These are phyloP conservation scores for Pseudozyma hubeiensis DNA, from an alignment of 1,284 basidiomycete species.

Conservation along the genomic window DNA sequence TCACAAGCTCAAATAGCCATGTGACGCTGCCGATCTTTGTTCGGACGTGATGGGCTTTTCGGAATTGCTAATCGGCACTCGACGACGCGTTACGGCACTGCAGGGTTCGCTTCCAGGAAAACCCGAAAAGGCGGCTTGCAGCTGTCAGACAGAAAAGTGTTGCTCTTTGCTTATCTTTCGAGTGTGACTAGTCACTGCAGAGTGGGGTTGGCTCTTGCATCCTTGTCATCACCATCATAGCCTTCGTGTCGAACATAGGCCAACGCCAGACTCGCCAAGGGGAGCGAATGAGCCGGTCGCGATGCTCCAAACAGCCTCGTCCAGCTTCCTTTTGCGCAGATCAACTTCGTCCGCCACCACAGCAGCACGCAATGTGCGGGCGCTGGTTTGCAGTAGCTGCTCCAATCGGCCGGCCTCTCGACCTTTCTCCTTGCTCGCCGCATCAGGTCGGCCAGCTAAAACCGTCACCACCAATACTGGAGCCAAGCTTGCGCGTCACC, in stretches of 20 bases:
- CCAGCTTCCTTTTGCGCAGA: conserved; percentile 6
- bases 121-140: conserved; percentile 10
- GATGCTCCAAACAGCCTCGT: too few species aligned
- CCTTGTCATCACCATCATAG: conserved; percentile 9
- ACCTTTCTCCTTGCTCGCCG: neutral
- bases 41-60: conserved; percentile 20
- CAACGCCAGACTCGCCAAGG: neutral
- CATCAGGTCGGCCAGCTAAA: neutral
- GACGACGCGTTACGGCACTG: neutral
- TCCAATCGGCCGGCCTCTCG: too few species aligned
- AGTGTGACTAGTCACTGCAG: neutral
- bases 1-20: conserved; percentile 33
- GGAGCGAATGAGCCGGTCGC: neutral
- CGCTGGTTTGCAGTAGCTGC: too few species aligned
- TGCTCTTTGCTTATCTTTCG: conserved; percentile 14
- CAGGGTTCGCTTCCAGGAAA: neutral
- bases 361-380: neutral
- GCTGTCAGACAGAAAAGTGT: conserved; percentile 21
- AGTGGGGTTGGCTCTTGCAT: too few species aligned
- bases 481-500: neutral
- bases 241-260: neutral
- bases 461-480: neutral
- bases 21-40: conserved; percentile 21
- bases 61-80: conserved; percentile 7
- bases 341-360: conserved; percentile 9